Base-by-base conservation (phyloP, 1,284 basidiomycete genomes). In the Ustilago cynodontis region DNA sequence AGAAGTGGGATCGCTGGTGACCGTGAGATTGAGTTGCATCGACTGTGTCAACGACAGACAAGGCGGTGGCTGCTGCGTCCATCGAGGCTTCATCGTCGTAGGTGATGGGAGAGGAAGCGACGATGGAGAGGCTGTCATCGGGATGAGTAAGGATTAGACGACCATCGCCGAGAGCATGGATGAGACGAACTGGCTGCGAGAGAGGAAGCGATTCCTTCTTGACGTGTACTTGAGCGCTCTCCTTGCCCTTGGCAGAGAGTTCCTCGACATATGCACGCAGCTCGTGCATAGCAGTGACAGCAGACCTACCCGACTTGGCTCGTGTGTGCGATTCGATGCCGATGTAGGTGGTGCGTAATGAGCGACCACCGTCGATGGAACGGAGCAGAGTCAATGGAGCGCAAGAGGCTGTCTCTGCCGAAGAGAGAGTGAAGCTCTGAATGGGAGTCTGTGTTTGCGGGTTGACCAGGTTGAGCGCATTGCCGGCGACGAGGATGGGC, bases 391-490 rank as follows among this genome's bases (percentile, higher is more conserved):
- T 70, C 26, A 77, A 60, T 5, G 75, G 75, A 7, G 70, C 60
- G 9, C 56, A 69, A n/a, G 62, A 61, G 31, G 70, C 57, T 18
- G 56, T 55, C 41, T 77, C 75, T 18, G 70, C 59, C 6, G 71
- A 63, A 0, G 71, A 60, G 26, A 77, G 66, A 2, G 64, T 61
- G 52, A 73, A 77, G 60, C 75, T 77, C 60, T 77, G 75, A 8
- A 73, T 57, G 35, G 66, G 75, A 1, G 70, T 72, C 58, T 77
- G 75, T 11, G 59, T 60, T 45, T 59, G 57, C 16, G 75, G 70
- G n/a, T 77, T 73, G 60, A 77, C 50, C n/a, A 77, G 71, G 51
- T 66, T 73, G 64, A 77, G 58, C 45, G 66, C 70, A 18, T 73
- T 65, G 28, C 63, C 75, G 9, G 55, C 56, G 18, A 73, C 56